Evolutionary conservation across 116 monocot genomes (phyloP).

Genomic region (Papilionanthe hybrid): DNA sequence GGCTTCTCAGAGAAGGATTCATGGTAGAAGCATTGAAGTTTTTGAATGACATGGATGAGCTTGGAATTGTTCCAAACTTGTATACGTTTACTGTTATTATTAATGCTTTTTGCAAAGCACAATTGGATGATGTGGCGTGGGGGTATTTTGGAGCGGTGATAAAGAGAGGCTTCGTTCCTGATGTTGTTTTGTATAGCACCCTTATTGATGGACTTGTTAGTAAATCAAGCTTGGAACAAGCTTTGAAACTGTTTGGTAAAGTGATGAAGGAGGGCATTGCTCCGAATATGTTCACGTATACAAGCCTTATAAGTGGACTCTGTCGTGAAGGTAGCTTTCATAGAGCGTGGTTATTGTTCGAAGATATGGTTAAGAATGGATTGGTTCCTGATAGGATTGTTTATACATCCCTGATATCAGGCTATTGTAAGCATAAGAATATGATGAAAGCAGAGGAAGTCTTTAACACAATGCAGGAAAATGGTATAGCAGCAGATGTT

Average conservation of each 20-base stretch:
- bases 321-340: constrained; percentile 15
- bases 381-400: constrained; percentile 22
- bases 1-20: constrained; percentile 16
- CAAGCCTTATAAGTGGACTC: constrained; percentile 31
- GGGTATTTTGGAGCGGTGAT: constrained; percentile 27
- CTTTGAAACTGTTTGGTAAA: constrained; percentile 17
- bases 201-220: constrained; percentile 29
- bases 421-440: constrained; percentile 28
- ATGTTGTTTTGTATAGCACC: constrained; percentile 37
- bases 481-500: constrained; percentile 30
- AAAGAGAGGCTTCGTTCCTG: constrained; percentile 36
- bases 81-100: constrained; percentile 37
- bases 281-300: constrained; percentile 37
- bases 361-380: constrained; percentile 25
- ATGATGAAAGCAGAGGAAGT: constrained; percentile 23
- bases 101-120: constrained; percentile 26
- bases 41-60: constrained; percentile 19
- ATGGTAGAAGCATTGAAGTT: constrained; percentile 32
- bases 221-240: constrained; percentile 21
- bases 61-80: constrained; percentile 33
- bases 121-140: constrained; percentile 13
- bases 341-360: constrained; percentile 18
- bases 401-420: constrained; percentile 41
- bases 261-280: constrained; percentile 27
- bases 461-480: constrained; percentile 29